Evolutionary conservation across 768 basidiomycete genomes (phyloP), one percentile per base, ranked within the genome.

Genomic region (Hericium alpestre): DNA sequence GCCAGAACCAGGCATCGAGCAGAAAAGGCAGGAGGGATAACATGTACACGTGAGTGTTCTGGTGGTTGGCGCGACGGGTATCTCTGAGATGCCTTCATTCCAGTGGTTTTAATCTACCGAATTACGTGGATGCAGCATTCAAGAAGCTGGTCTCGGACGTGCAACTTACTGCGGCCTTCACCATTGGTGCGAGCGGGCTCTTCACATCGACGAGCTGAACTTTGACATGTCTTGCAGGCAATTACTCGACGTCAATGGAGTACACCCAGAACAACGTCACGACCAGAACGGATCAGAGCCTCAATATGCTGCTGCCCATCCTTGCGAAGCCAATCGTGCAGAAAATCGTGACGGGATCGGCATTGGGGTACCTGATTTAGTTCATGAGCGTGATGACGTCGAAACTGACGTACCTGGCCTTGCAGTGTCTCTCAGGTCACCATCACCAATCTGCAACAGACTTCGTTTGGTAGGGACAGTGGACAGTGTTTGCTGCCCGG

Each of bases 311-410:
- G 54, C 72, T 90, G 6, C 87, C 86, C 6, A 64, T 85, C 43
- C 76, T 90, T 57, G 87, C 87, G 0, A 74, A 79, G 54, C 87
- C 87, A 4, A 87, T 90, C 56, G 86, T 89, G 5, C 84, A 88
- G 66, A 80, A 79, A 59, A 76, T 89, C 56, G 83, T 89, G 43
- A 73, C 76, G 5, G 79, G 73, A 16, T 78, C 83, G 16, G 66
- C 72, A 8, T 67, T 88, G 51, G 77, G 79, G 84, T 82, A 59
- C 15, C 70, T 60, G 48, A 38, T 4, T 5, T 25, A 15, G 6
- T 37, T 54, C 38, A 43, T 20, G 18, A 27, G 25, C 25, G 40
- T 40, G 32, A 59, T 58, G 6, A 52, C 23, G 40, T n/a, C 41
- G 15, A 51, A 32, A 12, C 32, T 60, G 53, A 59, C 49, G 32